Evolutionary conservation across 495 filamentous ascomycete genomes (phyloP), one percentile per base, ranked within the genome.

Genomic region (Penicillium steckii): DNA sequence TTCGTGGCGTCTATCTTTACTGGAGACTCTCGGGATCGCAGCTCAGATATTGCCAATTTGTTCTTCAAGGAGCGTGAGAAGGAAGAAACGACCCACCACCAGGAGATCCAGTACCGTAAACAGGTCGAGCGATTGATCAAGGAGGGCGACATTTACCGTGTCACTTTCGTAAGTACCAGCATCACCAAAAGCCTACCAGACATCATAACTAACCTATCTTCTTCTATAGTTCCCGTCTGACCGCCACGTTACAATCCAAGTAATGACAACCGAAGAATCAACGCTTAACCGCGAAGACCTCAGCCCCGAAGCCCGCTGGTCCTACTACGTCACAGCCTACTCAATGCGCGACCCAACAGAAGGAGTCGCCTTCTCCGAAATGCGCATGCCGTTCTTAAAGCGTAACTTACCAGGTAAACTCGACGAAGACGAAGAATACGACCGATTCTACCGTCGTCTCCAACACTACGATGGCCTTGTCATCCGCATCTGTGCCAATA

Each of bases 261-360:
- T 91, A 59, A 75, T 95, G 51, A 88, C 87, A 40, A 85, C 81
- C 46, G 89, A 91, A 53, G 91, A 96, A 56, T 81, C 85, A 4
- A 95, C 90, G 0, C 87, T 93, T 60, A 82, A 90, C 46, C 75
- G 73, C 46, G 77, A 80, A 26, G 78, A 80, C 19, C 64, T 87
- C 25, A 80, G 73, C 53, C 68, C 74, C 24, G 80, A 84, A 48
- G 78, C 79, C 40, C 78, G 78, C 44, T 97, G 93, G 93, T 87
- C 88, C 44, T 92, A 93, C 76, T 99, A 99, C 64, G 88, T 96
- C 35, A 90, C 90, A 33, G 89, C 91, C 8, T 99, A 87, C 70
- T 85, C 87, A 42, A 88, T 89, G 63, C 78, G 90, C 37, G 91
- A 95, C 50, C 88, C 87, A 5, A 99, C 95, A 12, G 95, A 99